These are phyloP conservation scores for Helenozyma rhizophorensis DNA, from an alignment of 805 yeast genomes.

Conservation along the genomic window DNA sequence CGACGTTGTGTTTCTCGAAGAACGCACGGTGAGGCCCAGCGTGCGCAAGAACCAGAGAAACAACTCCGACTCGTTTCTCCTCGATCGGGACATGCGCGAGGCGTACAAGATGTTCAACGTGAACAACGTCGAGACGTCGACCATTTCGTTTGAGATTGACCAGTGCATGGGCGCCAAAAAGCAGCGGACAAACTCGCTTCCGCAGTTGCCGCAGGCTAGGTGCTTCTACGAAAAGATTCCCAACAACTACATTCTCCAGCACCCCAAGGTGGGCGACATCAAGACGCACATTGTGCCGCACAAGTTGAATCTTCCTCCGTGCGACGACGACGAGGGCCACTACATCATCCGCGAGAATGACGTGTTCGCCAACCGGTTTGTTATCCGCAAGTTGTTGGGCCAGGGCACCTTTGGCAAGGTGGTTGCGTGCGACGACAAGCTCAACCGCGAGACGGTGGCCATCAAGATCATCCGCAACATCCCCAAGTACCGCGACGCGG, in stretches of 20 bases:
- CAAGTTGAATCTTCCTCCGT: conserved; percentile 29
- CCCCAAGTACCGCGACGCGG: conserved; percentile 93
- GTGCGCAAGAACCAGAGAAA: conserved; percentile 19
- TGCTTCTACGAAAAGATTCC: conserved; percentile 40
- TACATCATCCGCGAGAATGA: conserved; percentile 58
- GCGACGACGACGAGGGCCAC: conserved; percentile 73
- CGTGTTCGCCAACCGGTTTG: conserved; percentile 69
- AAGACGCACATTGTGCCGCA: conserved; percentile 38
- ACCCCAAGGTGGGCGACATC: conserved; percentile 37
- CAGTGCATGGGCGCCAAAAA: conserved; percentile 19
- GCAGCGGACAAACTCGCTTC: conserved; percentile 40
- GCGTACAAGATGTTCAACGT: conserved; percentile 43
- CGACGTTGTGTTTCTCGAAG: conserved; percentile 35
- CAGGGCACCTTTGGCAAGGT: conserved; percentile 95
- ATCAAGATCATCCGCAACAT: conserved; percentile 89
- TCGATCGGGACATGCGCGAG: conserved; percentile 36
- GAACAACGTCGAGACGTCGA: conserved; percentile 18
- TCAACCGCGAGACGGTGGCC: conserved; percentile 64
- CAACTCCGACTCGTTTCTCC: conserved; percentile 33
- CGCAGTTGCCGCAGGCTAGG: conserved; percentile 42
- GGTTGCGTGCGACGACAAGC: conserved; percentile 71
- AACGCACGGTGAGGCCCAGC: conserved; percentile 19
- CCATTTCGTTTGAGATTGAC: conserved; percentile 1
- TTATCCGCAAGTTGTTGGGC: conserved; percentile 66
- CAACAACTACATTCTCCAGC: conserved; percentile 30